Base-by-base conservation (phyloP, 2,329 filamentous ascomycete genomes). In the Fusarium chaquense region DNA sequence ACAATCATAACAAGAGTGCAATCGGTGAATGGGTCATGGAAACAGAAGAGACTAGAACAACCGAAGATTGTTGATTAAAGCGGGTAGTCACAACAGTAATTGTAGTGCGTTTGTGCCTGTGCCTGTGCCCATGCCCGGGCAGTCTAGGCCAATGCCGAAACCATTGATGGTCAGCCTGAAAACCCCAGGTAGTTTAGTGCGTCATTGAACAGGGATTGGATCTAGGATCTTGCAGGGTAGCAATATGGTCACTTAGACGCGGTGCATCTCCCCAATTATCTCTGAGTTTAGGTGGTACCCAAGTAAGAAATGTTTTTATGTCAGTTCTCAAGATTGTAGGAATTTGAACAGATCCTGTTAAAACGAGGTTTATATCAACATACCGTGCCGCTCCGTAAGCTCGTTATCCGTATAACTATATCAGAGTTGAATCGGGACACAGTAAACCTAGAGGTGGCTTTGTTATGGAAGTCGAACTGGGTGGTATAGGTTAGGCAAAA, bases 161-260 rank as follows among this genome's bases (percentile, higher is more conserved):
- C 41, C 24, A 33, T 45, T 44, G 66, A 67, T 70, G 28, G 66
- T 62, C 66, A 70, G 56, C 66, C 38, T 49, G 35, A 28, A 41
- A 32, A 24, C 47, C 57, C 57, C 45, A 28, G 55, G 16, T 44
- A 18, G 56, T 51, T 60, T 58, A 58, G 50, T 43, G 45, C 45
- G 33, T 46, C 43, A 54, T 22, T 32, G 5, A 12, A 52, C 67
- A 69, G 38, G 66, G 61, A 47, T 55, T 18, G 2, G 20, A 43
- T 40, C 44, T 18, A 24, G 50, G 50, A 49, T 51, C 58, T 53
- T 33, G 18, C 20, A 36, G 43, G 26, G 26, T 45, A 45, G n/a
- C 16, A 45, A 24, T 9, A 28, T 15, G 11, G 20, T 45, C 26
- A 45, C 43, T 45, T 45, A 45, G 10, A 45, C 10, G 18, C 26